phyloP scores from a whole-genome alignment of 768 basidiomycete species.

The Kwoniella sp. region DNA sequence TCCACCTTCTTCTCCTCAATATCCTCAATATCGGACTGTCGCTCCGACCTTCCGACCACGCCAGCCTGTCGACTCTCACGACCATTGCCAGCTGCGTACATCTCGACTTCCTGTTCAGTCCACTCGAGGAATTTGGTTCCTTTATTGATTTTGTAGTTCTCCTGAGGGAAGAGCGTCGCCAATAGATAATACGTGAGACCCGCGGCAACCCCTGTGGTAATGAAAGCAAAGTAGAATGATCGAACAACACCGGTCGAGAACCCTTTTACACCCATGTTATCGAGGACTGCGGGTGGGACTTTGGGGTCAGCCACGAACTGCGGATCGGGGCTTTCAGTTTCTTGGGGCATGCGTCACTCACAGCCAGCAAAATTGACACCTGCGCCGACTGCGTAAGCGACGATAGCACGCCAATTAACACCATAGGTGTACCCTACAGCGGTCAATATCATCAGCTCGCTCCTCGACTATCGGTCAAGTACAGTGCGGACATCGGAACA shows the following conservation, averaged over 20 bases:
- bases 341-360: constrained; percentile 11
- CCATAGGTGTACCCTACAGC: constrained; percentile 35
- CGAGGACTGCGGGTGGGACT: too few relatives aligned
- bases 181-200: constrained; percentile 34
- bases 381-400: constrained; percentile 33
- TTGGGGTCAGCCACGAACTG: too few relatives aligned
- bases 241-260: constrained; percentile 15
- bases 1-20: constrained; percentile 24
- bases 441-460: neutral
- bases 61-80: neutral
- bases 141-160: constrained; percentile 29
- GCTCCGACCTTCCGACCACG: neutral
- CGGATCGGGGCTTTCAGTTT: too few relatives aligned
- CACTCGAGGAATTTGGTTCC: constrained; percentile 32
- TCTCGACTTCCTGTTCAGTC: constrained; percentile 33
- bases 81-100: constrained; percentile 10
- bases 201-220: constrained; percentile 24
- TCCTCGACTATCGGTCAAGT: neutral
- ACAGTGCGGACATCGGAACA: too few relatives aligned
- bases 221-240: constrained; percentile 33
- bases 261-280: constrained; percentile 30
- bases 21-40: neutral
- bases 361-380: constrained; percentile 36
- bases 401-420: constrained; percentile 31
- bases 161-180: constrained; percentile 25